A percentile compares a stretch with the other conserved stretches of the same genome.
phyloP scores from a whole-genome alignment of 129 eudicot genomes.

The Silybum marianum region DNA sequence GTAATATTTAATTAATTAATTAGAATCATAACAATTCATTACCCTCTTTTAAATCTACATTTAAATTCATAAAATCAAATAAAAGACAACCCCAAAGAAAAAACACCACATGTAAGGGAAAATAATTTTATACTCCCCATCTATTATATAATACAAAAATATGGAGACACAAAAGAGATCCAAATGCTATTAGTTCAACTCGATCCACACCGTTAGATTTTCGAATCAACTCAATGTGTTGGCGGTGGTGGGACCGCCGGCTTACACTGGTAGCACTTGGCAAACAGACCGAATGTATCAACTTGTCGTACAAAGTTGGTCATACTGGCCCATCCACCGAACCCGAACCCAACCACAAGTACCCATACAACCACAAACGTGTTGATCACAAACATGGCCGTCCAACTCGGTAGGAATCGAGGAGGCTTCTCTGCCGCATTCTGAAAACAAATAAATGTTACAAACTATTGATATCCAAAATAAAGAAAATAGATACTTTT shows the following conservation, averaged over 20 bases:
- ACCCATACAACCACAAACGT: constrained; percentile 73
- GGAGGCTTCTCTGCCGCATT: constrained; percentile 94
- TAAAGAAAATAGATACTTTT: too few species aligned
- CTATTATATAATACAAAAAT: constrained; percentile 68
- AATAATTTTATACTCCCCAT: constrained; percentile 48
- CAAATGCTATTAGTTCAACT: constrained; percentile 20
- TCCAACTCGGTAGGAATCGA: constrained; percentile 71
- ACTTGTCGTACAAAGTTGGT: constrained; percentile 85
- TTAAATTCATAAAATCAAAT: constrained; percentile 8
- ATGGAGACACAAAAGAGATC: constrained; percentile 21
- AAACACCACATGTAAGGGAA: constrained; percentile 60
- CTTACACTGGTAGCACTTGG: constrained; percentile 93
- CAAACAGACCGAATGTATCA: constrained; percentile 90
- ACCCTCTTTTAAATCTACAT: constrained; percentile 50
- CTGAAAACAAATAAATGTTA: constrained; percentile 36
- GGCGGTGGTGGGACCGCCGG: constrained; percentile 43
- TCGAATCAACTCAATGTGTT: constrained; percentile 27
- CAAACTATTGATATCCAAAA: neutral
- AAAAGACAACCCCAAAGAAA: constrained; percentile 35
- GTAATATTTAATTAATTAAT: constrained; percentile 34
- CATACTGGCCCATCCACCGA: constrained; percentile 96
- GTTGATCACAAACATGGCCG: constrained; percentile 70
- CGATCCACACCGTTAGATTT: constrained; percentile 32
- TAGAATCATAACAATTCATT: constrained; percentile 60
- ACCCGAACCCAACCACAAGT: constrained; percentile 79